Base-by-base conservation (phyloP, 140 eudicot genomes). In the Cichorium intybus region DNA sequence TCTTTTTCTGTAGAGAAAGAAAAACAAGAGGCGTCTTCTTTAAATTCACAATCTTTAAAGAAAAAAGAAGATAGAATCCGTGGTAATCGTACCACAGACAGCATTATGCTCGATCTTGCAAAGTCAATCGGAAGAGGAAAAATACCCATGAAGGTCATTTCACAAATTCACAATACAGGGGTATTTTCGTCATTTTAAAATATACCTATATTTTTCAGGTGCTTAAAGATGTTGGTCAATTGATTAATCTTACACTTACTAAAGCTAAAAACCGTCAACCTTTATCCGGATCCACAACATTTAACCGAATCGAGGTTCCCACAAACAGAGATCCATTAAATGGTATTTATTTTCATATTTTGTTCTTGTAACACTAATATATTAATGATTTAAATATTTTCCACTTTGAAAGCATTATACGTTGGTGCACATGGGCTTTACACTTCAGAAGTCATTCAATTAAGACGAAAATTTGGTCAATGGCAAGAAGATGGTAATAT, bases 391-490 rank as follows among this genome's bases (percentile, higher is more conserved):
- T n/a, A n/a, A n/a, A n/a, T n/a, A n/a, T n/a, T n/a, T n/a, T n/a
- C n/a, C n/a, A n/a, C n/a, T 41, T 41, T 41, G 47, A 56, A 77
- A 93, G 99, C 95, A 69, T 69, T 93, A 18, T 93, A 93, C 78
- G 80, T 93, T 68, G 95, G 99, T 80, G 89, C 95, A 23, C 95
- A 79, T 65, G 99, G 97, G 60, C 84, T 80, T 10, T 76, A 73
- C 66, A 77, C 87, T 60, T 93, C 97, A 4, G 99, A 93, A 77
- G 95, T 93, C 48, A 93, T 93, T 56, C 94, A 93, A n/a, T 34
- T 93, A 69, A 93, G 73, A 72, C 95, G 88, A 59, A 89, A 80
- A 78, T 86, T 83, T 86, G 99, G 99, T 48, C 99, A 86, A 69
- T 93, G 99, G 99, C 73, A 82, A 68, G 95, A 86, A 49, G 95